Base-by-base conservation (phyloP, 352 stramenopile genomes). In the Phytophthora sojae region DNA sequence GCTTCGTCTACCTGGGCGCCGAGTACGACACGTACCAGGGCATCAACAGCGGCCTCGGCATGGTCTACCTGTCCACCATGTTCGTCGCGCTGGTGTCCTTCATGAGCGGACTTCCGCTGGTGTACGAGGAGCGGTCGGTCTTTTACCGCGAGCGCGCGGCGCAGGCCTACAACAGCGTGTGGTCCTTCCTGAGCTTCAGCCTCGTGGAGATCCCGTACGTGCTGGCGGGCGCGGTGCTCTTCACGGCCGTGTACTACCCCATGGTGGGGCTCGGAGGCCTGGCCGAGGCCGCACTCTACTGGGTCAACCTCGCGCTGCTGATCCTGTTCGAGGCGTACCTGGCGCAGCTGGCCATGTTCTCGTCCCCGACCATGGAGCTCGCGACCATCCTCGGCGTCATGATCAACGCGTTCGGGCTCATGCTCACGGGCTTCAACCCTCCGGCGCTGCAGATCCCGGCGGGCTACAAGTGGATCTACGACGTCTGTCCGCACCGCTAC, bases 401-500 rank as follows among this genome's bases (percentile, higher is more conserved):
- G 14, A 32, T 78, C 61, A 77, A 76, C 29, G 47, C 65, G 4
- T 57, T 82, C 42, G 72, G 67, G 14, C 70, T 73, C 58, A 49
- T 80, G 26, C 79, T 82, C 52, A 78, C 79, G 52, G 75, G 75
- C 19, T 82, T 76, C 69, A 82, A 76, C 42, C 75, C 75, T 53
- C 75, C 71, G 6, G 45, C 71, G 19, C 49, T 32, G 15, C 53
- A 61, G n/a, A 83, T 83, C 44, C 78, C 78, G 1, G 11, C 23
- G 0, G 75, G 64, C 2, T 85, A 80, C 60, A 75, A 77, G 52
- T 85, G 72, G 77, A 50, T 82, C 49, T 82, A 82, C 54, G 42
- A 50, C 23, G 69, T 81, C 47, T 66, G 56, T 4, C 75, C 75
- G 9, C 69, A 75, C 30, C 60, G 73, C 9, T 80, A 80, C 65